Conservation (phyloP, 129 eudicot genomes). For the Oenanthe sinensis region DNA sequence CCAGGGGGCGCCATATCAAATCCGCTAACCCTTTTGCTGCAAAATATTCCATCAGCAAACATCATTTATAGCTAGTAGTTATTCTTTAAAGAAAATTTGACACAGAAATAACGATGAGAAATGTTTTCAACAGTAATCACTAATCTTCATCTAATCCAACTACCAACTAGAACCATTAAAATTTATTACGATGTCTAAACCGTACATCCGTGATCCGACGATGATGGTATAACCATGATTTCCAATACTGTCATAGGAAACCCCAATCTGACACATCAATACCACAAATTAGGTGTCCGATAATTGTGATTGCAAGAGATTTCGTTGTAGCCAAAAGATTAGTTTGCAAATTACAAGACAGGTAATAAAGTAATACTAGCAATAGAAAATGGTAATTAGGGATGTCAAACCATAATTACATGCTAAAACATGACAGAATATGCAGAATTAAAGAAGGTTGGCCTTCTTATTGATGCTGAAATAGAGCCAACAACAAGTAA, state of each 20-base stretch:
- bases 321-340: not conserved
- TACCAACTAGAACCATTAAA: not conserved
- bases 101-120: not conserved
- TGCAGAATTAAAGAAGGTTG: not conserved
- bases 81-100: not conserved
- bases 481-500: not conserved
- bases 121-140: not conserved
- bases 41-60: constrained; percentile 12
- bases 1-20: constrained; percentile 99
- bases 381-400: not conserved
- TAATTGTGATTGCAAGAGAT: not conserved
- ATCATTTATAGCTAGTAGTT: not conserved
- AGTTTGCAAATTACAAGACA: not conserved
- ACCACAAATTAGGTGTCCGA: not conserved
- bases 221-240: not conserved
- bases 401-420: not conserved
- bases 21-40: constrained; percentile 94
- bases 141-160: not conserved
- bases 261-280: not conserved
- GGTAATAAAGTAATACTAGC: not conserved
- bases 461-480: not conserved
- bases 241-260: not conserved
- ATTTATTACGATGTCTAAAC: not conserved
- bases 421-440: not conserved
- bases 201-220: not conserved